These are phyloP conservation scores for Hypoxylon sp. DNA, from an alignment of 2,329 filamentous ascomycete species.

Conservation along the genomic window DNA sequence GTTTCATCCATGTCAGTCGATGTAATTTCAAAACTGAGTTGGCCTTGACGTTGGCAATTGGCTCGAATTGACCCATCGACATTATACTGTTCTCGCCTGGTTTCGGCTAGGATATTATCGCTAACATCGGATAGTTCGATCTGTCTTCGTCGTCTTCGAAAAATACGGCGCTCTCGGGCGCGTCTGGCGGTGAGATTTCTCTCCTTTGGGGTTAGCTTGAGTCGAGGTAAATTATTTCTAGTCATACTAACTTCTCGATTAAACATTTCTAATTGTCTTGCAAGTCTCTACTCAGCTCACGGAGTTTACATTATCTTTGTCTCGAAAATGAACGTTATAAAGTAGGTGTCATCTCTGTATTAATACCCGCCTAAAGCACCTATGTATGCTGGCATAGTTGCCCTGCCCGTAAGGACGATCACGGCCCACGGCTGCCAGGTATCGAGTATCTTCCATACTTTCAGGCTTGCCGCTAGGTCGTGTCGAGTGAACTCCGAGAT, in stretches of 20 bases:
- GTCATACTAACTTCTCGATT: constrained; percentile 20
- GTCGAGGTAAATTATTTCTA: background rate
- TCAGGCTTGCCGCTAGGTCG: background rate
- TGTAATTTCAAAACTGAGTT: background rate
- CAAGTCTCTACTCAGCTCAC: background rate
- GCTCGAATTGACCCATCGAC: background rate
- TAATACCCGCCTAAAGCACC: background rate
- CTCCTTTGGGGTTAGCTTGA: constrained; percentile 12
- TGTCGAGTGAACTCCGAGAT: background rate
- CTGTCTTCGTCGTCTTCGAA: constrained; percentile 7
- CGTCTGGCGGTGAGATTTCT: background rate
- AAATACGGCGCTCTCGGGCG: constrained; percentile 1
- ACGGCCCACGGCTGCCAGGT: background rate
- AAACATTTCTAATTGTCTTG: background rate
- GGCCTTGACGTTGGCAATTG: background rate
- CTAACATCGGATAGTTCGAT: background rate
- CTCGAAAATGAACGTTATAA: background rate
- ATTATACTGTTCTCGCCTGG: constrained; percentile 2
- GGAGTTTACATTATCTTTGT: background rate
- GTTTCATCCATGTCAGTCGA: background rate
- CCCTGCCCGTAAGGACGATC: background rate
- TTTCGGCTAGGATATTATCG: background rate
- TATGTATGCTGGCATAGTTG: background rate
- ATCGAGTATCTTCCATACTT: background rate
- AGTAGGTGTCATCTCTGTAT: background rate